Evolutionary conservation across 2,329 filamentous ascomycete genomes (phyloP), one percentile per base, ranked within the genome.

Genomic region (Cryphonectria radicalis): DNA sequence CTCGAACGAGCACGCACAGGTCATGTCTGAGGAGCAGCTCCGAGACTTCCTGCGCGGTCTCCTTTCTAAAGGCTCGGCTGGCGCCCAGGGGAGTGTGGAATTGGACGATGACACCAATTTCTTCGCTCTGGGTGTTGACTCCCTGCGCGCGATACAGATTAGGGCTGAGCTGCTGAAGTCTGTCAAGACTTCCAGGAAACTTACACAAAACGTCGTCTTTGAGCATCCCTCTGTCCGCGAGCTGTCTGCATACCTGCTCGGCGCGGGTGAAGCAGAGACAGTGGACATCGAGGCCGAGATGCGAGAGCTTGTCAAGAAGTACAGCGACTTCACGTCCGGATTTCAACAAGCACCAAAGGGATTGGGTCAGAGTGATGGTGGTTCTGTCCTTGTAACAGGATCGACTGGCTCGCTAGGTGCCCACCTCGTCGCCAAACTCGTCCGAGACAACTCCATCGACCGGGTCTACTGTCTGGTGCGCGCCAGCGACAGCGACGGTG

Each of bases 341-440:
- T 11, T 73, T 14, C 17, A 6, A 28, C 43, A 46, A 22, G 25
- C 19, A 13, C 13, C 13, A 14, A 25, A 55, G 5, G 11, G 11
- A 11, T 4, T 7, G 17, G n/a, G 4, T 22, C 4, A 40, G 4
- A 62, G 73, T 14, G 70, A 69, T 3, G 66, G 75, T 2, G 40
- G 50, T 7, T 70, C 60, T 4, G 65, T 68, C 10, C 46, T 90
- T 1, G 77, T 92, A 4, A 92, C 90, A 0, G 91, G 91, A 1
- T 86, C 87, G 0, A 92, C 91, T 0, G 91, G 91, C 0, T 90
- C 89, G 1, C 82, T 92, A 0, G 91, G 91, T 1, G 84, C 88
- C 0, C 89, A 91, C 74, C 80, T 91, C 1, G 82, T 89, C 1
- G 84, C 86, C 4, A 85, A 89, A n/a, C 84, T 93, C 19, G 85